Conservation (phyloP, 352 stramenopile species). For the Globisporangium orthogonon region DNA sequence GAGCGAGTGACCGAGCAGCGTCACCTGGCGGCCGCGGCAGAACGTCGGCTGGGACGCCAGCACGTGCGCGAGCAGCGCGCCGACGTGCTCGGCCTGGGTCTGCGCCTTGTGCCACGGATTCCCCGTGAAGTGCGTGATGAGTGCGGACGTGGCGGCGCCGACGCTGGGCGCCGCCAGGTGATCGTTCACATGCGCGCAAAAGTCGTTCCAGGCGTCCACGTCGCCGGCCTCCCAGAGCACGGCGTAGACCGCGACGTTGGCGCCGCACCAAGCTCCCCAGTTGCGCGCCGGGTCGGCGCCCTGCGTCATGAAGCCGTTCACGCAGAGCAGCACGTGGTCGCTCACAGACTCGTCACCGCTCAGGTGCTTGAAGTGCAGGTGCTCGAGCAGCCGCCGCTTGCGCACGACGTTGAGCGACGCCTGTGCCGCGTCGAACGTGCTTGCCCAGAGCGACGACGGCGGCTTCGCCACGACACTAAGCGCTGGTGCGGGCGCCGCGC, state of each 20-base stretch:
- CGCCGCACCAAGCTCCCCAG: constrained; percentile 46
- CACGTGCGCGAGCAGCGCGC: constrained; percentile 61
- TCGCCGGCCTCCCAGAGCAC: constrained; percentile 80
- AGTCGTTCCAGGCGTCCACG: constrained; percentile 65
- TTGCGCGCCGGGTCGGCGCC: constrained; percentile 54
- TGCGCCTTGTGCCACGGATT: constrained; percentile 85
- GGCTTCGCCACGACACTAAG: neutral
- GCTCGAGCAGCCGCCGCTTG: constrained; percentile 58
- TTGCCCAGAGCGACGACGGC: constrained; percentile 53
- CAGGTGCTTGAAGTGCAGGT: constrained; percentile 56
- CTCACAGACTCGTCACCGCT: constrained; percentile 51
- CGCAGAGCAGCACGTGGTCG: constrained; percentile 64
- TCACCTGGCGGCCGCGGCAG: constrained; percentile 45
- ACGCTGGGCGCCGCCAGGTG: constrained; percentile 28
- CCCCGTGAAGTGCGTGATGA: constrained; percentile 68
- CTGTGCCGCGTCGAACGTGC: constrained; percentile 65
- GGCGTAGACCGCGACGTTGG: constrained; percentile 45
- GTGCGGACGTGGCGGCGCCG: constrained; percentile 35
- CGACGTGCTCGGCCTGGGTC: constrained; percentile 73
- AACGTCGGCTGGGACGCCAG: constrained; percentile 46
- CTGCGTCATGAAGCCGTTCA: constrained; percentile 88
- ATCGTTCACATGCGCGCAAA: constrained; percentile 68
- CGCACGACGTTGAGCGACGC: constrained; percentile 66
- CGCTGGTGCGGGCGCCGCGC: constrained; percentile 4
- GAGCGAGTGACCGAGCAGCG: constrained; percentile 73